Base-by-base conservation (phyloP, 495 filamentous ascomycete species). In the Hypomontagnella monticulosa region DNA sequence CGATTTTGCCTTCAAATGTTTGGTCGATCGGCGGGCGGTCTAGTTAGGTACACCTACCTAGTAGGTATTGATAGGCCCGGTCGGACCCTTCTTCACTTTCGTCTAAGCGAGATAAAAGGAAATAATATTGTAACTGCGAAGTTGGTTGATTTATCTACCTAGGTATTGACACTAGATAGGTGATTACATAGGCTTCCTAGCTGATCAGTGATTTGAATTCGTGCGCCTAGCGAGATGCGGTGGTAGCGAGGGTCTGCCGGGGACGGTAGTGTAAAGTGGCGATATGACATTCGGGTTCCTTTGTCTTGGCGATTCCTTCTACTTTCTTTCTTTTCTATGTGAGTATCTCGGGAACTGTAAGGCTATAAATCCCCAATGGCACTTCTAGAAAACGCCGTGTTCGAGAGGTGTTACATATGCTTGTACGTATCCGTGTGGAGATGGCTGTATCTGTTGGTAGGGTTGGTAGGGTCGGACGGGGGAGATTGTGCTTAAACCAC, bases 381-480 rank as follows among this genome's bases (percentile, higher is more conserved):
- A 4, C 30, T 20, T 42, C 23, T 4, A 32, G 40, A 27, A 49
- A 49, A 4, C 6, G 19, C 46, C 47, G 23, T 18, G 48, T 41
- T 40, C 19, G 54, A 63, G 30, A 27, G 48, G 15, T 20, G 37
- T 63, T 51, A 51, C 36, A 41, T 57, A 37, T 38, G 46, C 20
- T 14, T 50, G 15, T 51, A 15, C 1, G 15, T 43, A 46, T 57
- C 16, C 20, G 16, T 37, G 43, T 16, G 34, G 36, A 6, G 10
- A 53, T 55, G 42, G 33, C 1, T 15, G 47, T 48, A 53, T 47
- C 33, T 15, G 12, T 40, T 15, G 57, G 42, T 44, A 44, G n/a
- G 44, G n/a, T 6, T 57, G 57, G 61, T 56, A 61, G 52, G 63
- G 63, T 57, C 43, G 52, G 63, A 57, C 57, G 52, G 57, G 53